Evolutionary conservation across 2,329 filamentous ascomycete species (phyloP).

Genomic region (Nigrospora osmanthi): DNA sequence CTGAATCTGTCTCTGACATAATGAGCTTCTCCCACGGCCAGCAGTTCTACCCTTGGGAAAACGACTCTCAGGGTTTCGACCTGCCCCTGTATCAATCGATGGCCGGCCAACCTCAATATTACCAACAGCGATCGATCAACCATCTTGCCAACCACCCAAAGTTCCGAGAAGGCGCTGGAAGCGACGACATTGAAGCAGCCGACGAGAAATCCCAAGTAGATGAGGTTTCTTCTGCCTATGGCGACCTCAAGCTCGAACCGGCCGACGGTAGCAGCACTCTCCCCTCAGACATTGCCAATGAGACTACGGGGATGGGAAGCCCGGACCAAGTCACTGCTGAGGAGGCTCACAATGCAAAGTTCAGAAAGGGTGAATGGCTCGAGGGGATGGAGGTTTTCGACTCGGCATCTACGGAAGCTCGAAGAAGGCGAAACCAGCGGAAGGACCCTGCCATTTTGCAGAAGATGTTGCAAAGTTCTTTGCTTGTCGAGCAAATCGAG

Average conservation of each 20-base stretch:
- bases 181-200: too few species aligned
- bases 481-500: constrained; percentile 56
- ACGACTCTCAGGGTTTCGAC: too few species aligned
- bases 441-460: constrained; percentile 66
- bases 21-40: too few species aligned
- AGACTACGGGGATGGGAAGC: constrained; percentile 9
- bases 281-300: constrained; percentile 17
- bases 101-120: too few species aligned
- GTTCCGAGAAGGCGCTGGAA: too few species aligned
- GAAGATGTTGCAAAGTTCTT: constrained; percentile 57
- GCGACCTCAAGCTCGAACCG: constrained; percentile 3
- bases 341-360: constrained; percentile 25
- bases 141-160: too few species aligned
- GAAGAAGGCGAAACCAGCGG: constrained; percentile 68
- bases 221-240: too few species aligned
- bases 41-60: too few species aligned
- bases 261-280: constrained; percentile 9
- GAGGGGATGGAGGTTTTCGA: constrained; percentile 79
- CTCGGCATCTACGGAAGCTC: constrained; percentile 65
- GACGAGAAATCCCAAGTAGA: too few species aligned
- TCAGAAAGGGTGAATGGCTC: constrained; percentile 65
- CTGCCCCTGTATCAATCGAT: too few species aligned
- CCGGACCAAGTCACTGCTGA: constrained; percentile 8
- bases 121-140: too few species aligned
- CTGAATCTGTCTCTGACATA: too few species aligned